Percentiles rank a stretch among this genome's conserved stretches.
phyloP scores from a whole-genome alignment of 2,329 filamentous ascomycete species.

The Aspergillus arachidicola region DNA sequence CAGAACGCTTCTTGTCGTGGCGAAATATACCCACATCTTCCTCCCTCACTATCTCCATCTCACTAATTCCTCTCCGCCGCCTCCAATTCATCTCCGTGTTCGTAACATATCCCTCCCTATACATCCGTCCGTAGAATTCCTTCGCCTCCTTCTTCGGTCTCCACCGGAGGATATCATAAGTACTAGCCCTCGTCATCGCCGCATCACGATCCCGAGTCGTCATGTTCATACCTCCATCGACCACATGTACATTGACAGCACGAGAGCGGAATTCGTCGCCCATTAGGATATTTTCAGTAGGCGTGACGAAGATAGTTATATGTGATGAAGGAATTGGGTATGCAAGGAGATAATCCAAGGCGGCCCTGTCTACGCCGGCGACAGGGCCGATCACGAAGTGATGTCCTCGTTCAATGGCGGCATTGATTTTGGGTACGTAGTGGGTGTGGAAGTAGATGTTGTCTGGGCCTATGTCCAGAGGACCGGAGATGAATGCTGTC shows the following conservation, averaged over 20 bases:
- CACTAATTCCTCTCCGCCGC: slow-evolving; percentile 27
- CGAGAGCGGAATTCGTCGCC: slow-evolving; percentile 17
- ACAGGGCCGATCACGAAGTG: slow-evolving; percentile 29
- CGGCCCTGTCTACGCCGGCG: slow-evolving; percentile 30
- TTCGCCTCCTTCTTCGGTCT: slow-evolving; percentile 29
- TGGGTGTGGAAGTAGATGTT: slow-evolving; percentile 32
- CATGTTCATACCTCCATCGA: slow-evolving; percentile 12
- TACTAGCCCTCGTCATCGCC: slow-evolving; percentile 33
- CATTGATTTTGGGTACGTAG: slow-evolving; percentile 28
- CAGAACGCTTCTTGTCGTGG: neutral
- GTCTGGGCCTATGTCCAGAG: slow-evolving; percentile 28
- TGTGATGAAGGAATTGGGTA: slow-evolving; percentile 20
- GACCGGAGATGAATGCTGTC: slow-evolving; percentile 37
- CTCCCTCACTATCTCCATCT: slow-evolving; percentile 28
- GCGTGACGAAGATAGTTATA: slow-evolving; percentile 29
- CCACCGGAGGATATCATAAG: slow-evolving; percentile 40
- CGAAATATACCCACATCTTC: slow-evolving; percentile 21
- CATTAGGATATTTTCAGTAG: slow-evolving; percentile 25
- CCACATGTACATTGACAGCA: slow-evolving; percentile 20
- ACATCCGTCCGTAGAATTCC: slow-evolving; percentile 29
- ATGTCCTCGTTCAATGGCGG: slow-evolving; percentile 22
- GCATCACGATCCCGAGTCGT: slow-evolving; percentile 34
- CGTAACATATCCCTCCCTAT: slow-evolving; percentile 30
- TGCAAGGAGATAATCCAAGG: slow-evolving; percentile 30
- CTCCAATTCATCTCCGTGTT: slow-evolving; percentile 42